Conservation (phyloP, 2,329 filamentous ascomycete species). For the Ceratocystis papillata region DNA sequence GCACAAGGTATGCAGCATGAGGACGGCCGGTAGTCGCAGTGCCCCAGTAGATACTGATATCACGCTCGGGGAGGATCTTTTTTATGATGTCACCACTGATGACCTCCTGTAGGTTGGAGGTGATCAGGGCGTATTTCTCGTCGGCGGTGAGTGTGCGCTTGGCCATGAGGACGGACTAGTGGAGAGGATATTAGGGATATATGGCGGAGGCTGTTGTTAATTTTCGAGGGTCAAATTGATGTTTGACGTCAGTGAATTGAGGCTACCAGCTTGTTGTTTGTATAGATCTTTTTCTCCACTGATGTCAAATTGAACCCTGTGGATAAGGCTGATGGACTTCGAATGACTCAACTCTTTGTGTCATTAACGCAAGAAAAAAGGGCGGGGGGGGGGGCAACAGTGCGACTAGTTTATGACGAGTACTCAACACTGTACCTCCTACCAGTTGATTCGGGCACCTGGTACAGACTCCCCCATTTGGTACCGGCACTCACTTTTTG, state of each 20-base stretch:
- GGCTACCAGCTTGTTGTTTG: neutral
- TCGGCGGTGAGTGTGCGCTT: slow-evolving; percentile 34
- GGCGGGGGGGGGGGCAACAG: neutral
- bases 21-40: slow-evolving; percentile 79
- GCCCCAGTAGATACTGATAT: slow-evolving; percentile 77
- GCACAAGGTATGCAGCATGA: slow-evolving; percentile 82
- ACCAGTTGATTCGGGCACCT: too few species aligned
- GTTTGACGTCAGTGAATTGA: neutral
- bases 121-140: slow-evolving; percentile 65
- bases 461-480: too few species aligned
- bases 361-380: neutral
- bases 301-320: neutral
- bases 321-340: neutral
- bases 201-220: neutral
- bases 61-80: slow-evolving; percentile 57
- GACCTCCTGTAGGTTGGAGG: slow-evolving; percentile 68
- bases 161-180: slow-evolving; percentile 24
- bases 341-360: slow-evolving; percentile 6
- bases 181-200: neutral
- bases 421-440: neutral
- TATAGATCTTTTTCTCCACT: neutral
- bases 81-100: slow-evolving; percentile 78
- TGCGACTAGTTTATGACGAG: neutral
- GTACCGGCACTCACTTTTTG: too few species aligned
- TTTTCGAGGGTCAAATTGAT: neutral